Base-by-base conservation (phyloP, 495 filamentous ascomycete genomes). In the Hypoxylon fuscum region DNA sequence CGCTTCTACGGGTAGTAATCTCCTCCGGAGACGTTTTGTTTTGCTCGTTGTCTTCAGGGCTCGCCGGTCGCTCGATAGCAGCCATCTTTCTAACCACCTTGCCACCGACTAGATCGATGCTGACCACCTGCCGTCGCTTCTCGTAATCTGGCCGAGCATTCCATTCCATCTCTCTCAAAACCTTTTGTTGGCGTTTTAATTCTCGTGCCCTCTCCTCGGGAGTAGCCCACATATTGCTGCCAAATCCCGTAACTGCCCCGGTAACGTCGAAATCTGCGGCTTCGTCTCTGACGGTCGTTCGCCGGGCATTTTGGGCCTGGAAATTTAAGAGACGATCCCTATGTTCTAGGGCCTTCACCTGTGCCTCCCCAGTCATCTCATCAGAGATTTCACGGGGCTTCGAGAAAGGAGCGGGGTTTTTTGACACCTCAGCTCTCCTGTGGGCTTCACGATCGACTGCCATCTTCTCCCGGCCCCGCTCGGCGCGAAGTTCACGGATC, bases 281-380 rank as follows among this genome's bases (percentile, higher is more conserved):
- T 72, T 98, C 94, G 72, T 98, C 95, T 18, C 92, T 85, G 10
- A 98, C 89, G 23, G 88, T 91, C 2, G 95, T 98, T 8, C 95
- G 79, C 41, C 85, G 85, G 0, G 93, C 93, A 62, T 96, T 97
- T 67, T 96, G 87, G 7, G 91, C 86, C 70, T 98, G 95, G 73
- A 90, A 98, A 0, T 76, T 76, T 0, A 98, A 81, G 2, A 98
- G 79, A 49, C 82, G 89, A 69, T 98, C 93, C 0, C 94, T 82
- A 58, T 98, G 95, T 50, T 87, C 87, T 47, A 85, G 79, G 1
- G 90, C 91, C 52, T 78, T 84, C 34, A 70, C 76, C 60, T 81
- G 80, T 22, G 78, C 81, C 8, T 76, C 74, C 18, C 66, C 77
- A 8, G 59, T 50, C 27, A 9, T 9, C 23, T 73, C 65, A 14